Conservation (phyloP, 2,329 filamentous ascomycete genomes). For the Albophoma yamanashiensis region DNA sequence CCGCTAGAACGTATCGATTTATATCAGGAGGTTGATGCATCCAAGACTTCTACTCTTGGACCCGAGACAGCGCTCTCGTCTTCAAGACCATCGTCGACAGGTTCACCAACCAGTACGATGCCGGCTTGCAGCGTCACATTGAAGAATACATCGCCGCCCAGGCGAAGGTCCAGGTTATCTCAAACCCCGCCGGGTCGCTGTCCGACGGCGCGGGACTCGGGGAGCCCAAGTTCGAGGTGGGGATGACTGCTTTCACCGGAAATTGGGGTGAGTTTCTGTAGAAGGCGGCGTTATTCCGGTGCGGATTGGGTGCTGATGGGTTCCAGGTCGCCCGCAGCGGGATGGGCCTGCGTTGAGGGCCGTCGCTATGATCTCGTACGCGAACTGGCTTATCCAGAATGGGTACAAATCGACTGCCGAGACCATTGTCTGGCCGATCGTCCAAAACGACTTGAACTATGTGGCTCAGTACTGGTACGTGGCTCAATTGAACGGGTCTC, state of each 20-base stretch:
- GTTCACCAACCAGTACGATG: constrained; percentile 48
- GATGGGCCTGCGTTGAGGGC: constrained; percentile 72
- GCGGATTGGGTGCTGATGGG: background rate
- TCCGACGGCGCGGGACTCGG: constrained; percentile 46
- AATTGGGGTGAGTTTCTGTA: constrained; percentile 42
- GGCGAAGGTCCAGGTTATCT: constrained; percentile 53
- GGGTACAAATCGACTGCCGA: constrained; percentile 48
- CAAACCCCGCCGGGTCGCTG: constrained; percentile 56
- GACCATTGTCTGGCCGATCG: constrained; percentile 58
- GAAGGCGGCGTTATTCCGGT: background rate
- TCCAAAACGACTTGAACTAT: constrained; percentile 67
- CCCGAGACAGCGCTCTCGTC: constrained; percentile 59
- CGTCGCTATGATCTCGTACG: constrained; percentile 61
- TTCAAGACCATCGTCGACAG: constrained; percentile 60
- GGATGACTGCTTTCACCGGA: constrained; percentile 53
- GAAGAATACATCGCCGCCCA: constrained; percentile 59
- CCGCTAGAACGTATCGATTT: background rate
- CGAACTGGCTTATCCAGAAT: constrained; percentile 59
- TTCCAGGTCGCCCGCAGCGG: constrained; percentile 57
- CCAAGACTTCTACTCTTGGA: constrained; percentile 71
- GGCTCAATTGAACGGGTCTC: background rate
- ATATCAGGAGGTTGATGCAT: background rate
- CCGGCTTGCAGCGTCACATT: constrained; percentile 46
- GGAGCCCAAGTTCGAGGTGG: constrained; percentile 63
- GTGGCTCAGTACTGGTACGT: constrained; percentile 58